Percentiles rank a stretch among this genome's conserved stretches.
These are phyloP conservation scores for Acer yangbiense DNA, from an alignment of 345 rosid species.

Conservation along the genomic window DNA sequence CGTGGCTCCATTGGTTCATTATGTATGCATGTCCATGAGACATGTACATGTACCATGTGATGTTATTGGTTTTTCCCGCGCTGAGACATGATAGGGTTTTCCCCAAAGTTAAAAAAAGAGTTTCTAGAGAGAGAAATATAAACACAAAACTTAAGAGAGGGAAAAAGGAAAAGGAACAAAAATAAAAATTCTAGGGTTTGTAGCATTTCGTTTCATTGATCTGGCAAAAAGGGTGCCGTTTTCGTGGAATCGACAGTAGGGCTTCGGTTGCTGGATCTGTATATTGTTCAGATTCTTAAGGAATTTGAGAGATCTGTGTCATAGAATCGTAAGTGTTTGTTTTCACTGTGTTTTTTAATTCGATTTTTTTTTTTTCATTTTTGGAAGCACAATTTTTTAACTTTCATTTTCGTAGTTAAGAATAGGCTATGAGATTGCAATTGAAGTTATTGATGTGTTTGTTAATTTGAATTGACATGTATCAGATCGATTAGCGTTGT, in stretches of 20 bases:
- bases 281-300: neutral
- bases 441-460: neutral
- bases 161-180: neutral
- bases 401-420: neutral
- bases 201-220: neutral
- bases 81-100: conserved; percentile 33
- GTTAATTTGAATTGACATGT: neutral
- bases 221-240: neutral
- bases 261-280: neutral
- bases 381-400: neutral
- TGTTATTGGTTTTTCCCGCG: conserved; percentile 48
- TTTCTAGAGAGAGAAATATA: conserved; percentile 17
- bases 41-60: neutral
- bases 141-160: neutral
- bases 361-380: neutral
- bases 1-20: neutral
- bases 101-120: conserved; percentile 7
- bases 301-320: conserved; percentile 5
- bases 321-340: neutral
- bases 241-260: neutral
- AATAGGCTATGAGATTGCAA: too few species aligned
- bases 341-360: neutral
- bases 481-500: conserved; percentile 13
- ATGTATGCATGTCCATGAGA: neutral
- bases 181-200: conserved; percentile 9